Evolutionary conservation across 352 stramenopile species (phyloP).

Genomic region (Phytopythium helicoides): DNA sequence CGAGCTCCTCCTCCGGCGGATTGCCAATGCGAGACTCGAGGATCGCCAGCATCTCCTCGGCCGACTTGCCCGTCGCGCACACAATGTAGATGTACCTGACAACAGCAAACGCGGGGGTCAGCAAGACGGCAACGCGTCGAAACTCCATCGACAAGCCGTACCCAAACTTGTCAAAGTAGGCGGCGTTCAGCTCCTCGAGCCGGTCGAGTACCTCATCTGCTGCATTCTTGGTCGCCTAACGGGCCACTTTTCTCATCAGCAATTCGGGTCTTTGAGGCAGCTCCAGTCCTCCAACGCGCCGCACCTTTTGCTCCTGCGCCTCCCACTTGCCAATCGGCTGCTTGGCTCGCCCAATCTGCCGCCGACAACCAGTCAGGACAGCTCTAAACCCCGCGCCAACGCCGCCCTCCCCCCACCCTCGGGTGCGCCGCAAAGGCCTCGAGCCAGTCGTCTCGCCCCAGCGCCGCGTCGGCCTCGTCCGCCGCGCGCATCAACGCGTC

Average conservation of each 20-base stretch:
- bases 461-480: conserved; percentile 32
- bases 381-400: neutral
- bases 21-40: conserved; percentile 57
- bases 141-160: conserved; percentile 13
- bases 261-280: no score
- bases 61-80: conserved; percentile 75
- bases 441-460: conserved; percentile 58
- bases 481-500: conserved; percentile 38
- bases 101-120: neutral
- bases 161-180: conserved; percentile 71
- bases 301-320: conserved; percentile 69
- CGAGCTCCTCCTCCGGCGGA: conserved; percentile 38
- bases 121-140: no score
- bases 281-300: no score
- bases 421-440: conserved; percentile 70
- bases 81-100: conserved; percentile 79
- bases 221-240: conserved; percentile 53
- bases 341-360: conserved; percentile 68
- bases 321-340: conserved; percentile 69
- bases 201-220: conserved; percentile 46
- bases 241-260: neutral
- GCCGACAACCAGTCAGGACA: neutral
- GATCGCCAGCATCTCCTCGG: conserved; percentile 70
- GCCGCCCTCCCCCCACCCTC: no score
- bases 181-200: conserved; percentile 61